Evolutionary conservation across 441 rosid genomes (phyloP).

Genomic region (Jatropha multifida): DNA sequence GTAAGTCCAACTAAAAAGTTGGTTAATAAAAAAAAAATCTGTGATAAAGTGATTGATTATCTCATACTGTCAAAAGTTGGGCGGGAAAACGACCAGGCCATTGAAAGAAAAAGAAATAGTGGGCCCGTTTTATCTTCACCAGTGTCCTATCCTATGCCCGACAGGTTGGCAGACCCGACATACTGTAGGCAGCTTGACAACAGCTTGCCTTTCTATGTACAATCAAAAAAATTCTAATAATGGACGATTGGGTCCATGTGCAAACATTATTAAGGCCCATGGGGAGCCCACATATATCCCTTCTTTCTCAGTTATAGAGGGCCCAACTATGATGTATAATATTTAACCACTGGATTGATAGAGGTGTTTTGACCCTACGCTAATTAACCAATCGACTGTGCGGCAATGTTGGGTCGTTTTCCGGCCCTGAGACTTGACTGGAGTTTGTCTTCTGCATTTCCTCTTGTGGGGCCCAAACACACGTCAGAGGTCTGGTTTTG

Average conservation of each 20-base stretch:
- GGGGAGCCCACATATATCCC: background rate
- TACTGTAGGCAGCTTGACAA: slow-evolving; percentile 21
- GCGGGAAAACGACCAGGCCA: slow-evolving; percentile 3
- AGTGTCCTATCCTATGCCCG: slow-evolving; percentile 11
- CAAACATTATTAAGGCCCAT: slow-evolving; percentile 10
- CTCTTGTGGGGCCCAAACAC: slow-evolving; percentile 13
- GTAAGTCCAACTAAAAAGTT: background rate
- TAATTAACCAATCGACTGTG: slow-evolving; percentile 19
- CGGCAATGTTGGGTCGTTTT: slow-evolving; percentile 34
- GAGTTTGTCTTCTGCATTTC: slow-evolving; percentile 16
- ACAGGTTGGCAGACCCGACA: slow-evolving; percentile 30
- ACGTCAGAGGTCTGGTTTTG: slow-evolving; percentile 14
- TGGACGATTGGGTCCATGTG: slow-evolving; percentile 19
- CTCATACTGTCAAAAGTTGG: background rate
- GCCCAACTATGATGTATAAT: slow-evolving; percentile 7
- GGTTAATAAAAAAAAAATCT: background rate
- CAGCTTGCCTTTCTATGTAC: slow-evolving; percentile 23
- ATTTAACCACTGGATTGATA: slow-evolving; percentile 7
- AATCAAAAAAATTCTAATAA: slow-evolving; percentile 9
- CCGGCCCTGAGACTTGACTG: slow-evolving; percentile 20
- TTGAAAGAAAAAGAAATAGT: background rate
- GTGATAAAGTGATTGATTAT: too few species aligned
- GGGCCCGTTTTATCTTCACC: slow-evolving; percentile 19
- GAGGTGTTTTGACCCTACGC: slow-evolving; percentile 15
- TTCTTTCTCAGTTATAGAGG: slow-evolving; percentile 5